Base-by-base conservation (phyloP, 345 rosid species). In the Salix purpurea region DNA sequence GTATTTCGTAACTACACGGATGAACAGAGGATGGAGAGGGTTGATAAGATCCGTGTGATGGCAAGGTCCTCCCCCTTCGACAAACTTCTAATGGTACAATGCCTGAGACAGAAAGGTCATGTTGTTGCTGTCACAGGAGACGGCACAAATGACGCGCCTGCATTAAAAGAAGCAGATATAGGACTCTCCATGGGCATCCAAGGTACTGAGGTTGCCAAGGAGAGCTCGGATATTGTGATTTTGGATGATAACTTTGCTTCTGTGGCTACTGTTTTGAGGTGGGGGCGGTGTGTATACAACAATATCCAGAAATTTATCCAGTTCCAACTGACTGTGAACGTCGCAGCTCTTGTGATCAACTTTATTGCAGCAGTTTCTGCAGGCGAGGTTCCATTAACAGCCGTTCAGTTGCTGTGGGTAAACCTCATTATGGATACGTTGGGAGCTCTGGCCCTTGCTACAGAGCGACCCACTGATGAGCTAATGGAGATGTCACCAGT, bases 51-150 rank as follows among this genome's bases (percentile, higher is more conserved):
- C 32, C 46, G 79, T 19, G 83, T 80, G 65, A 80, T 80, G 83
- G 83, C 79, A 65, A 80, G 83, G 61, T 80, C 79, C 21, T 80
- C 83, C 0, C 83, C 83, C 28, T 39, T 71, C 32, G 83, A 80
- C 66, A 80, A 80, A 72, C 79, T 75, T 66, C 69, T 80, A 10
- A 75, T 80, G 79, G 83, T 80, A 26, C 76, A 76, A 56, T 71
- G 79, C 79, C 61, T 80, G 64, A 75, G 62, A n/a, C 61, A 71
- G 73, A 76, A 26, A 76, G 83, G 79, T 1, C 73, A 80, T 32
- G 83, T 80, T 37, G 83, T 80, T 52, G 83, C 83, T 54, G 83
- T 80, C 6, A 80, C 83, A 15, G 83, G 79, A 66, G 83, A 80
- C 42, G 83, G 83, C 26, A 80, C 79, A 40, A 80, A 80, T 58